Conservation (phyloP, 75 land plant species). For the Picea glauca region DNA sequence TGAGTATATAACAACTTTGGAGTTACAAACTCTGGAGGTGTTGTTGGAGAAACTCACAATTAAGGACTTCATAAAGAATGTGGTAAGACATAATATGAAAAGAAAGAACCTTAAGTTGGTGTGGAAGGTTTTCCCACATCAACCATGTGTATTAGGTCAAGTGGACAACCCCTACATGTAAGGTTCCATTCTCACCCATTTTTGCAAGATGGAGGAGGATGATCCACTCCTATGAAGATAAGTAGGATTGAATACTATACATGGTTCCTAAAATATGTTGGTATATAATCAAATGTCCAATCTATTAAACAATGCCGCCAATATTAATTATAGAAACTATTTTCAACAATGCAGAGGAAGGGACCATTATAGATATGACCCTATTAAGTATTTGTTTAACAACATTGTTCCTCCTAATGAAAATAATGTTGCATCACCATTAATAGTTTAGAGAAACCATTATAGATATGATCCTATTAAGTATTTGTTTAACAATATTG, state of each 20-base stretch:
- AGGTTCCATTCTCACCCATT: background rate
- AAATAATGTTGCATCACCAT: too few relatives aligned
- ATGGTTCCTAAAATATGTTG: too few relatives aligned
- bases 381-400: too few relatives aligned
- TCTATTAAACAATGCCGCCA: too few relatives aligned
- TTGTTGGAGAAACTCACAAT: background rate
- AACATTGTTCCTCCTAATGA: too few relatives aligned
- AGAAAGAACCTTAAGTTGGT: background rate
- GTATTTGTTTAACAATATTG: too few relatives aligned
- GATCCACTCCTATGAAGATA: background rate
- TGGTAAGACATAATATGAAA: background rate
- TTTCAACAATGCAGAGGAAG: too few relatives aligned
- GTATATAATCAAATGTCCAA: too few relatives aligned
- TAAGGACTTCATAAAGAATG: background rate
- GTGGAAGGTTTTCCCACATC: background rate
- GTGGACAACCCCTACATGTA: background rate
- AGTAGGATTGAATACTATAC: background rate
- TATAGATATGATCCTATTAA: too few relatives aligned
- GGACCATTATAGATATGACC: too few relatives aligned
- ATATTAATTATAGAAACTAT: too few relatives aligned
- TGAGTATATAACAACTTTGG: background rate
- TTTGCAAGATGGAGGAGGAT: background rate
- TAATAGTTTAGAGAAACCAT: too few relatives aligned
- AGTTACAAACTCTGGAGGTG: background rate
- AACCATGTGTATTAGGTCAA: background rate